Conservation (phyloP, 2,329 filamentous ascomycete genomes). For the Trichoderma polysporum region DNA sequence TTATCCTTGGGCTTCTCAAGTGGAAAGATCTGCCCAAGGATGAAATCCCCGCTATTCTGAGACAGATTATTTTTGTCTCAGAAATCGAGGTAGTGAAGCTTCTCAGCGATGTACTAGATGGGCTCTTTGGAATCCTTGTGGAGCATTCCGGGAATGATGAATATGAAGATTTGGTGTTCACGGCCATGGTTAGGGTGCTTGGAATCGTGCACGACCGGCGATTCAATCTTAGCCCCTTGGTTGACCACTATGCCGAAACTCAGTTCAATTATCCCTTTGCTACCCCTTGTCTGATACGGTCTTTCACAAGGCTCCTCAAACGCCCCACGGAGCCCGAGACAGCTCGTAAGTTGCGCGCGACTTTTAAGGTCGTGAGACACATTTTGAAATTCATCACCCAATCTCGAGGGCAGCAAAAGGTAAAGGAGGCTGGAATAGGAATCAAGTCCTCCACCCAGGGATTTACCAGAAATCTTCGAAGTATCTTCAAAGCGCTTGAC, state of each 20-base stretch:
- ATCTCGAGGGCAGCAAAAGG: slow-evolving; percentile 78
- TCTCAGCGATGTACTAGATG: slow-evolving; percentile 82
- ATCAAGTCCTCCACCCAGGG: slow-evolving; percentile 70
- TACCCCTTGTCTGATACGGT: slow-evolving; percentile 81
- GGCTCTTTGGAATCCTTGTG: slow-evolving; percentile 86
- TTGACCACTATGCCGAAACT: slow-evolving; percentile 86
- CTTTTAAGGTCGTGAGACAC: slow-evolving; percentile 91
- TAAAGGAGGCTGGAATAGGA: slow-evolving; percentile 84
- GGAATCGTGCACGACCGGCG: slow-evolving; percentile 92
- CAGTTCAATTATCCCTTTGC: slow-evolving; percentile 93
- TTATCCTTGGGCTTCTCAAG: slow-evolving; percentile 76
- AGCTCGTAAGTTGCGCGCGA: slow-evolving; percentile 80
- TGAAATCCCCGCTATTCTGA: slow-evolving; percentile 71
- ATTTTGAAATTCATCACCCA: slow-evolving; percentile 94
- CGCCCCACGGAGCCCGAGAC: slow-evolving; percentile 81
- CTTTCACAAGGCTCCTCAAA: slow-evolving; percentile 78
- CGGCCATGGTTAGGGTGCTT: slow-evolving; percentile 81
- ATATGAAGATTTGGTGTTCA: slow-evolving; percentile 90
- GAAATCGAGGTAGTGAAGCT: slow-evolving; percentile 98
- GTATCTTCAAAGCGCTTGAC: slow-evolving; percentile 87
- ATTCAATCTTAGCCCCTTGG: slow-evolving; percentile 86
- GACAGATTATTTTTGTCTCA: slow-evolving; percentile 85
- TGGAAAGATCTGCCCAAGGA: slow-evolving; percentile 77
- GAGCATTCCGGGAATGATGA: slow-evolving; percentile 90
- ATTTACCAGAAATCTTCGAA: slow-evolving; percentile 80